Base-by-base conservation (phyloP, 805 yeast genomes). In the Kuraishia ogatae region DNA sequence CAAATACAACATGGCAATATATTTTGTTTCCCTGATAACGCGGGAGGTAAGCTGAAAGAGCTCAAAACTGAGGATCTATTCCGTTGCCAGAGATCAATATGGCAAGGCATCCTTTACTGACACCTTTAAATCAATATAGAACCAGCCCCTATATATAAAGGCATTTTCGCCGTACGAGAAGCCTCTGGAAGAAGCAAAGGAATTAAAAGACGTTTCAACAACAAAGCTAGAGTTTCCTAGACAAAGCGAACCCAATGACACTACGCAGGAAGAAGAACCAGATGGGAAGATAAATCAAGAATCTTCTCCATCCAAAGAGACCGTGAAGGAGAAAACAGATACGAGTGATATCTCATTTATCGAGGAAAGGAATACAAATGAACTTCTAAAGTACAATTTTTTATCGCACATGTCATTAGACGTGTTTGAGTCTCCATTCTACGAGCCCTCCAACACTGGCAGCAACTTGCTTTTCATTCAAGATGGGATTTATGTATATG, bases 341-440 rank as follows among this genome's bases (percentile, higher is more conserved):
- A 19, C 22, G 2, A 39, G 52, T 19, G 43, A 49, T 10, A 17
- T 56, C n/a, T 57, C 64, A n/a, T 62, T 65, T 48, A 53, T 64
- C 2, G 65, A 62, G 48, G 69, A 64, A 39, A 58, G 59, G 48
- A 63, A 68, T 46, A 73, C 76, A 50, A 77, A 81, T 59, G 74
- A 73, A 56, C 69, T 80, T 54, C 69, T 85, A 29, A 82, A 84
- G 60, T 84, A 82, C 69, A 84, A 86, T 62, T 85, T 85, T 60
- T 71, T 86, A 29, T 79, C 89, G n/a, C 89, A 86, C 64, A 85
- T 86, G 86, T 83, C 90, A 4, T 69, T 86, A 23, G 92, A 86
- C 65, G 78, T 84, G 21, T 84, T 86, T 62, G 74, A 83, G 39
- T 80, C 87, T 1, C 74, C 78, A 3, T 70, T 66, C 19, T 71